Conservation (phyloP, 306 rosid genomes). For the Prunus kanzakura region DNA sequence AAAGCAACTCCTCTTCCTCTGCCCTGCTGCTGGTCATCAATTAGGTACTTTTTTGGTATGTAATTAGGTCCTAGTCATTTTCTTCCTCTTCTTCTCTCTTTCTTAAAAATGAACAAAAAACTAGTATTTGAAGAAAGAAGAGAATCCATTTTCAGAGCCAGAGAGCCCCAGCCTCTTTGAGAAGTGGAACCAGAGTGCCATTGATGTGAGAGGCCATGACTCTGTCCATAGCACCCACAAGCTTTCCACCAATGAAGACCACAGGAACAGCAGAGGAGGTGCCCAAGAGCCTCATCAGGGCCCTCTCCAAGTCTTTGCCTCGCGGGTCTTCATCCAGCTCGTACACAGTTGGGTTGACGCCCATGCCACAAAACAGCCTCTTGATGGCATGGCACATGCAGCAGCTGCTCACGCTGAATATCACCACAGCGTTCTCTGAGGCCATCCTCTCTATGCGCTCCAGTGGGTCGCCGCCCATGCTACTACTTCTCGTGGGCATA, state of each 20-base stretch:
- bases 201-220: conserved; percentile 87
- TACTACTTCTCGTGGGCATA: conserved; percentile 30
- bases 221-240: conserved; percentile 75
- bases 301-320: conserved; percentile 61
- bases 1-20: conserved; percentile 30
- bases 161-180: conserved; percentile 85
- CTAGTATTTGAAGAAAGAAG: background rate
- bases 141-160: conserved; percentile 50
- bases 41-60: background rate
- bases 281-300: conserved; percentile 51
- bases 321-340: conserved; percentile 67
- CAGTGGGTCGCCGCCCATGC: conserved; percentile 34
- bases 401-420: conserved; percentile 70
- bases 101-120: background rate
- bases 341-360: conserved; percentile 72
- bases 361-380: conserved; percentile 85
- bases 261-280: conserved; percentile 53
- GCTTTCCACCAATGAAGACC: conserved; percentile 83
- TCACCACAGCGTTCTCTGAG: conserved; percentile 77
- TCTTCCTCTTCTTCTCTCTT: background rate
- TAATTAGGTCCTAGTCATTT: background rate
- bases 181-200: conserved; percentile 87
- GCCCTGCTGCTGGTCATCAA: conserved; percentile 1
- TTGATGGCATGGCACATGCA: conserved; percentile 96
- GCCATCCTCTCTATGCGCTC: conserved; percentile 63